Conservation (phyloP, 495 filamentous ascomycete species). For the Hypoxylon fragiforme region DNA sequence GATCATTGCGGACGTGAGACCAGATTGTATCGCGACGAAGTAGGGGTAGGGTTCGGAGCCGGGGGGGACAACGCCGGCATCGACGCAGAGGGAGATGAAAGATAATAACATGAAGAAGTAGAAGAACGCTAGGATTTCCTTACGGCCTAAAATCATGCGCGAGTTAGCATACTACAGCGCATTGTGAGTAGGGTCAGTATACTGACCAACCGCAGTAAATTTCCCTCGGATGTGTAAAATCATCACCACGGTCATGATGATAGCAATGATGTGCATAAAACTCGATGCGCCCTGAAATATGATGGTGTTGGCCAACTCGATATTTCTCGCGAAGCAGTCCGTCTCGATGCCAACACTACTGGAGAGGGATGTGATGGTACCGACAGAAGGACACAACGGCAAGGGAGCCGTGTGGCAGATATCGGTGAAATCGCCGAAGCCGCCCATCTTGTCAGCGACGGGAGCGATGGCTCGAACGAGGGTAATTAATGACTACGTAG, state of each 20-base stretch:
- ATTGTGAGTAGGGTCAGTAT: background rate
- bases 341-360: slow-evolving; percentile 79
- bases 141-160: slow-evolving; percentile 70
- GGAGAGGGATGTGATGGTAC: slow-evolving; percentile 61
- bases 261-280: slow-evolving; percentile 88
- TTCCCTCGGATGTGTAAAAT: slow-evolving; percentile 94
- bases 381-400: slow-evolving; percentile 86
- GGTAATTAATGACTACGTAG: slow-evolving; percentile 1
- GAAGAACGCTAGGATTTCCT: slow-evolving; percentile 98
- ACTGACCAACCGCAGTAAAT: slow-evolving; percentile 97
- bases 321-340: slow-evolving; percentile 89
- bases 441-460: slow-evolving; percentile 61
- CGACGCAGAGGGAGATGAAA: slow-evolving; percentile 84
- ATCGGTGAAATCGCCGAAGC: slow-evolving; percentile 81
- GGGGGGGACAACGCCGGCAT: slow-evolving; percentile 89
- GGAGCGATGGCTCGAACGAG: background rate
- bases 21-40: slow-evolving; percentile 86
- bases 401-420: slow-evolving; percentile 86
- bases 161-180: slow-evolving; percentile 17
- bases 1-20: slow-evolving; percentile 86
- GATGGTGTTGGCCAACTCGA: slow-evolving; percentile 95
- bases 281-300: slow-evolving; percentile 93
- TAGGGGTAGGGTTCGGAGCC: slow-evolving; percentile 81
- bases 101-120: slow-evolving; percentile 93
- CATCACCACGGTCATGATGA: slow-evolving; percentile 95